Evolutionary conservation across 768 basidiomycete genomes (phyloP), one percentile per base, ranked within the genome.

Genomic region (Rhizopogon sp.): DNA sequence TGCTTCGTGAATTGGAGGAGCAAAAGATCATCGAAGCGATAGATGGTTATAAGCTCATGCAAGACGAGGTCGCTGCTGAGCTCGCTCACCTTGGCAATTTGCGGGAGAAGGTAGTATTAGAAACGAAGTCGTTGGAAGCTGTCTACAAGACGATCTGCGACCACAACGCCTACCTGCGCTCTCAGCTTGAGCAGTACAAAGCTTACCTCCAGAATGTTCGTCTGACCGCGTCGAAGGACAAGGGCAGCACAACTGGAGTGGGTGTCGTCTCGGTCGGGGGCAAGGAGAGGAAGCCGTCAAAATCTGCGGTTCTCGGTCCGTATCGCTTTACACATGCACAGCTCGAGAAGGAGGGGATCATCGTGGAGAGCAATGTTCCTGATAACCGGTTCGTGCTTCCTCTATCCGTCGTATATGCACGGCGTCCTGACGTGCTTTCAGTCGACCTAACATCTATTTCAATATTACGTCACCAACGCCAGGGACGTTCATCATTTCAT

Each of bases 111-210:
- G 93, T 98, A 28, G 64, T 97, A 25, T 73, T 89, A 52, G 97
- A 99, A 76, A 94, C 89, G 45, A 87, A 90, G 65, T 90, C 88
- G 16, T 79, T 99, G 55, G 97, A 98, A 59, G 88, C 93, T 6
- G 97, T 99, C 28, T 99, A 95, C 84, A 97, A 98, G 82, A 99
- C 96, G 17, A 99, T 99, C 62, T 88, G 94, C 70, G 97, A 98
- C 69, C 97, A 99, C 76, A 99, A 99, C 76, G 92, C 92, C 69
- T 99, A 98, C 70, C 78, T 99, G 70, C 82, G 96, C 45, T 85
- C 85, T 31, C 97, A 99, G 73, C 81, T 99, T 60, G 97, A 99
- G 72, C 95, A 98, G 76, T 99, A 99, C 83, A 99, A 99, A 76
- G 94, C 95, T 9, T 99, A 99, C 71, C 78, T 99, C 14, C 93